These are phyloP conservation scores for Populus ilicifolia DNA, from an alignment of 345 rosid genomes.

Conservation along the genomic window DNA sequence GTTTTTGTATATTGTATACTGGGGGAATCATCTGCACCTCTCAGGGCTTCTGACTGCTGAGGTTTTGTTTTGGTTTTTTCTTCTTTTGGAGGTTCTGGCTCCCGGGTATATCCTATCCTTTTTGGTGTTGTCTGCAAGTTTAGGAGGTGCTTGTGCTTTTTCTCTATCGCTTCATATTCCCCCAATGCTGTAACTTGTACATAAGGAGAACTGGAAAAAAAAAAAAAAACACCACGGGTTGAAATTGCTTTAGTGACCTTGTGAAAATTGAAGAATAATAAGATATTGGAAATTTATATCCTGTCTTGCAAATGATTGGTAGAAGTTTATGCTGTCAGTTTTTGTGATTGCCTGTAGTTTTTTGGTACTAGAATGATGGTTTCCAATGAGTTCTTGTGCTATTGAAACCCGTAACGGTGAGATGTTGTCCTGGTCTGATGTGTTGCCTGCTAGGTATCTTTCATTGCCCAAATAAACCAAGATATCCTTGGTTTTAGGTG, in stretches of 20 bases:
- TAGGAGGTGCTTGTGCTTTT: conserved; percentile 26
- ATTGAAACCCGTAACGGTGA: too few species aligned
- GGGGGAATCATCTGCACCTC: conserved; percentile 19
- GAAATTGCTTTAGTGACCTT: conserved; percentile 20
- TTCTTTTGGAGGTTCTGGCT: conserved; percentile 6
- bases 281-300: conserved; percentile 25
- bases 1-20: conserved; percentile 22
- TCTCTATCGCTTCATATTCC: conserved; percentile 1
- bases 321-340: background rate
- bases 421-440: too few species aligned
- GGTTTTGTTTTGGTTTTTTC: conserved; percentile 15
- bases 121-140: conserved; percentile 22
- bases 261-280: conserved; percentile 45
- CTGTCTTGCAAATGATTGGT: background rate
- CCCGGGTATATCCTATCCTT: background rate
- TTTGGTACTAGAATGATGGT: background rate
- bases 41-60: conserved; percentile 24
- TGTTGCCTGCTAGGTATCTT: too few species aligned
- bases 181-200: conserved; percentile 39
- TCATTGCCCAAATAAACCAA: too few species aligned
- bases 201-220: conserved; percentile 17
- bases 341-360: too few species aligned
- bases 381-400: background rate
- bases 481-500: too few species aligned
- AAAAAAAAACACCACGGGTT: background rate